Evolutionary conservation across 2,329 filamentous ascomycete genomes (phyloP), one percentile per base, ranked within the genome.

Genomic region (Lojkania enalia): DNA sequence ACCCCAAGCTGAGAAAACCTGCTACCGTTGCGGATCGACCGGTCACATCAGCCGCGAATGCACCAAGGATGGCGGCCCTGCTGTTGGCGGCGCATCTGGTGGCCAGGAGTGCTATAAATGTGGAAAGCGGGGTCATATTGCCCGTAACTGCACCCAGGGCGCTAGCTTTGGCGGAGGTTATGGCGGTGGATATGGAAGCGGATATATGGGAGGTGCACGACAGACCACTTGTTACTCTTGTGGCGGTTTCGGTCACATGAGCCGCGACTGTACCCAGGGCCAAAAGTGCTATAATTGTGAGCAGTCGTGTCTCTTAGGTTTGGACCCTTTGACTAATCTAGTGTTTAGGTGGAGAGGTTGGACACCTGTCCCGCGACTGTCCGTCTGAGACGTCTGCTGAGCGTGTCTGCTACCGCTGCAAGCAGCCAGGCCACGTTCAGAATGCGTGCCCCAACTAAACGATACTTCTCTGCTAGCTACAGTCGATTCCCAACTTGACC

Each of bases 281-380:
- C 92, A 95, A 81, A 97, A 97, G 82, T 99, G 94, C 86, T 99
- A 97, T 85, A 96, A 96, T 84, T 97, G 94, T 84, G 69, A 69
- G 80, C 69, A 14, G 27, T 27, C 29, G n/a, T 4, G 4, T 27
- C 20, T 12, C 31, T 25, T 48, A 30, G 27, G 20, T 35, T 9
- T 12, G n/a, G 42, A 39, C 38, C 52, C 36, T 39, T 35, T 23
- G 33, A 46, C 15, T 32, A 15, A 39, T 23, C 4, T 38, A 39
- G 29, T 25, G 39, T 15, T 31, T 53, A 84, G 81, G 82, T 63
- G 84, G 84, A 62, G 90, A 96, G 79, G 87, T 92, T 61, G 92
- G 94, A 52, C 92, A 97, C 76, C 84, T 96, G 72, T 95, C 88
- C 57, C 88, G 92, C 57, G 94, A 99, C 75, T 99, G 94, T 82